phyloP scores from a whole-genome alignment of 2,329 filamentous ascomycete species.

The Graphilbum sp. region DNA sequence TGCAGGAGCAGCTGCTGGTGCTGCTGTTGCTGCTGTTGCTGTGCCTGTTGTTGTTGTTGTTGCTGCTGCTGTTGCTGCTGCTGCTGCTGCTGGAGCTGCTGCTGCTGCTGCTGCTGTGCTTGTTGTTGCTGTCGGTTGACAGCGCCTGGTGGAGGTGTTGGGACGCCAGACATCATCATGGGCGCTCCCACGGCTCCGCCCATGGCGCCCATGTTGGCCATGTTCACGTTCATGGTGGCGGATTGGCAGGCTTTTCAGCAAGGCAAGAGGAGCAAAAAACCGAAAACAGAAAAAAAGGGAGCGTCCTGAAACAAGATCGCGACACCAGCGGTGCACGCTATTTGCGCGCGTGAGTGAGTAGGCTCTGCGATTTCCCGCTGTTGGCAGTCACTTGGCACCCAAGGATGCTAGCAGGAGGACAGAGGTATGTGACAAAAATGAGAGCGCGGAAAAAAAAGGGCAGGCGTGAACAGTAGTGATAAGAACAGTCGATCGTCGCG shows the following conservation, averaged over 20 bases:
- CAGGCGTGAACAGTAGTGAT: no score
- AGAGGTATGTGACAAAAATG: no score
- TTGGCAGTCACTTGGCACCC: no score
- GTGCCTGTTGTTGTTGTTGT: slow-evolving; percentile 5
- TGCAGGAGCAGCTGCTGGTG: slow-evolving; percentile 9
- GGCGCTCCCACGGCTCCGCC: slow-evolving; percentile 48
- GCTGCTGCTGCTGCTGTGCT: neutral
- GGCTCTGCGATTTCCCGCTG: no score
- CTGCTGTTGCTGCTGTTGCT: slow-evolving; percentile 12
- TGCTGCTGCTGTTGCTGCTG: neutral
- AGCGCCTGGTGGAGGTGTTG: slow-evolving; percentile 17
- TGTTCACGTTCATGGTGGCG: slow-evolving; percentile 26
- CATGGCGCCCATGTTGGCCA: slow-evolving; percentile 55
- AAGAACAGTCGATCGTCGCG: no score
- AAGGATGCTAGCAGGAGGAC: no score
- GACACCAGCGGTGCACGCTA: no score
- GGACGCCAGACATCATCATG: slow-evolving; percentile 52
- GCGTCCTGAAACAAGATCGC: neutral
- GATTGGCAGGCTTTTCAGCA: no score
- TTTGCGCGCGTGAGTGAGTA: no score
- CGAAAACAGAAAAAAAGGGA: neutral
- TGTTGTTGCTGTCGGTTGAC: slow-evolving; percentile 11
- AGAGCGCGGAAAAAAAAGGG: neutral
- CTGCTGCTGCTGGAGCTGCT: slow-evolving; percentile 5
- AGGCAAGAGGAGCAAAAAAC: neutral